Conservation (phyloP, 2,329 filamentous ascomycete genomes). For the Sporothrix brasiliensis region DNA sequence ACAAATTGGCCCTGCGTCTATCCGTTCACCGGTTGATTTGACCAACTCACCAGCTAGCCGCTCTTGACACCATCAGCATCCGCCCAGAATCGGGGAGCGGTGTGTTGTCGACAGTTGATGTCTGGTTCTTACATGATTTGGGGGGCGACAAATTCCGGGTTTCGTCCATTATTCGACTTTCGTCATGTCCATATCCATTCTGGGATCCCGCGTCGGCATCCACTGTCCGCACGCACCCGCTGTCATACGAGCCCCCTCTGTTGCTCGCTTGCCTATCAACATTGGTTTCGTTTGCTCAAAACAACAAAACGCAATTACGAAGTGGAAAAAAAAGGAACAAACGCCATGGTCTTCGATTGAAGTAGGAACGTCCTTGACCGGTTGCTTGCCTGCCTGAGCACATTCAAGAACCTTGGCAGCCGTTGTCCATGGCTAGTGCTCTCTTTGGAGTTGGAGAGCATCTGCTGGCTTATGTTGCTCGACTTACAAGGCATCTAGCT, state of each 20-base stretch:
- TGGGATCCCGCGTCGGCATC: background rate
- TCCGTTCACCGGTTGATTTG: conserved; percentile 9
- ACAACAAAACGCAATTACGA: background rate
- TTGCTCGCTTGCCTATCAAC: background rate
- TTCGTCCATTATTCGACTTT: background rate
- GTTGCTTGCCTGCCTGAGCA: background rate
- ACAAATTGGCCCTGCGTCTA: background rate
- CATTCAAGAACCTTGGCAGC: too few species aligned
- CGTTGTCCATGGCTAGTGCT: background rate
- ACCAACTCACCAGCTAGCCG: conserved; percentile 5
- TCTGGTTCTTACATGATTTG: too few species aligned
- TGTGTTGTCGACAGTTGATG: background rate
- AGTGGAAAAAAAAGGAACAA: conserved; percentile 6
- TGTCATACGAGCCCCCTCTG: background rate
- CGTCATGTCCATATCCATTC: background rate
- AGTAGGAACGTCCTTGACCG: background rate
- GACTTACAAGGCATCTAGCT: conserved; percentile 5
- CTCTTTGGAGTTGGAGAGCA: background rate
- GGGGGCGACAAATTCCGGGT: too few species aligned
- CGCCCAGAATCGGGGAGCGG: background rate
- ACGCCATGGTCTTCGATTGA: background rate
- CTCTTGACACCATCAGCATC: background rate
- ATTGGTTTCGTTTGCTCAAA: background rate
- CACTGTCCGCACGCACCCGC: background rate
- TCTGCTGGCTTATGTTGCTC: background rate